Conservation (phyloP, 306 rosid species). For the apple (Malus domestica) region ASM211411v1 NC_041802.1:2440501-2441000, state of each 20-base stretch:
- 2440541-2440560: background rate
- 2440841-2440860: background rate
- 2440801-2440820: background rate
- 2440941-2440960: background rate
- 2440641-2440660: background rate
- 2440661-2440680: background rate
- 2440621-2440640: background rate
- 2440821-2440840: background rate
- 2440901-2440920: background rate
- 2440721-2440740: background rate
- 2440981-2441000: background rate
- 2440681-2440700: background rate
- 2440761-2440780: background rate
- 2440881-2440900: background rate
- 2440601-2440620: background rate
- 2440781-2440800: background rate
- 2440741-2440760: background rate
- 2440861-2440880: background rate
- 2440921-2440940: background rate
- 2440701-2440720: background rate
- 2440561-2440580: background rate
- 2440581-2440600: background rate
- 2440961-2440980: background rate
- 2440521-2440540: background rate
- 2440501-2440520: too few species aligned